Evolutionary conservation across 768 basidiomycete species (phyloP).

Genomic region (Trametes cinnabarina): DNA sequence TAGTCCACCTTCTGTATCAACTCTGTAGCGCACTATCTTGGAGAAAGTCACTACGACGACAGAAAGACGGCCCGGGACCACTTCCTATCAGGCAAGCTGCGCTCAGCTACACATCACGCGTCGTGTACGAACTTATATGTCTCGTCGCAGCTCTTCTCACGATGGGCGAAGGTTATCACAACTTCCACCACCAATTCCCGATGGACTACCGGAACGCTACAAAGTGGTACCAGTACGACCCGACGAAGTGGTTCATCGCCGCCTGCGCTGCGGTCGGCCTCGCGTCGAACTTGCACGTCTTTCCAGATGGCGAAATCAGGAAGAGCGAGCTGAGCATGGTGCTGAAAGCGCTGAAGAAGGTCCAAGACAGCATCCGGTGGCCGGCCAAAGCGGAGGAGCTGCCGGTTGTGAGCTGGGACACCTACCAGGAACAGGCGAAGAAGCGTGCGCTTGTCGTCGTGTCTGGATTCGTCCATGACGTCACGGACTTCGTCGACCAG

Average conservation of each 20-base stretch:
- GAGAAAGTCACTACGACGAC: conserved; percentile 55
- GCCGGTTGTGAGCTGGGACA: conserved; percentile 80
- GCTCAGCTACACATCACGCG: neutral
- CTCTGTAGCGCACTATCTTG: conserved; percentile 58
- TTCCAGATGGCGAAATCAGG: conserved; percentile 85
- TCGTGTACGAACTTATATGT: neutral
- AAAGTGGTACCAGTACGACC: conserved; percentile 69
- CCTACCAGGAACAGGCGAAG: conserved; percentile 67
- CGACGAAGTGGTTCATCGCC: conserved; percentile 81
- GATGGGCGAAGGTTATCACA: conserved; percentile 84
- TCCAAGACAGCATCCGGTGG: conserved; percentile 66
- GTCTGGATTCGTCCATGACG: conserved; percentile 87
- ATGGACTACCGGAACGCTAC: conserved; percentile 54
- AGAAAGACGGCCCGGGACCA: conserved; percentile 51
- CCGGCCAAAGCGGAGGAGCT: conserved; percentile 56
- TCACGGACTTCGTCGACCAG: conserved; percentile 64
- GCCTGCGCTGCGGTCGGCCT: conserved; percentile 58
- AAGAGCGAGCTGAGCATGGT: conserved; percentile 84
- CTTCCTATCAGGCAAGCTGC: conserved; percentile 39
- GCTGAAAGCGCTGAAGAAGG: conserved; percentile 64
- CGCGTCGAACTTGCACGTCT: conserved; percentile 78
- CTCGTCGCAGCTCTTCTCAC: conserved; percentile 37
- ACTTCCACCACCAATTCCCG: conserved; percentile 64
- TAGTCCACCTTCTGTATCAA: conserved; percentile 58
- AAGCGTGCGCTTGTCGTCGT: conserved; percentile 66